Conservation (phyloP, 2,329 filamentous ascomycete genomes). For the Lecanicillium sp. region DNA sequence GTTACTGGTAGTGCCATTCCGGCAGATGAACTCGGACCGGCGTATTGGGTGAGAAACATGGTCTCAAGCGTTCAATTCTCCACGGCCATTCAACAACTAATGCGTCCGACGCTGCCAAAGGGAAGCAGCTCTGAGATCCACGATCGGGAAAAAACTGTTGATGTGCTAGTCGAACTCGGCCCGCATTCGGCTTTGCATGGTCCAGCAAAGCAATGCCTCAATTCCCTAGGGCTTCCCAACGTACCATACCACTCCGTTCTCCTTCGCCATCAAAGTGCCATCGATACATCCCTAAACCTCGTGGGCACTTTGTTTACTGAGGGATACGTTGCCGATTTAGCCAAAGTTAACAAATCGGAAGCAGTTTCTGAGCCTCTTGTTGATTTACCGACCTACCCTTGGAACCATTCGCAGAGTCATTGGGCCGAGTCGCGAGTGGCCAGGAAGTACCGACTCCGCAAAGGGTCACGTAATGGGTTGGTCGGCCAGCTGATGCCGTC, state of each 20-base stretch:
- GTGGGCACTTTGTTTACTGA: conserved; percentile 18
- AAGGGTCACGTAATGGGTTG: conserved; percentile 28
- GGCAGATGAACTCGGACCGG: background rate
- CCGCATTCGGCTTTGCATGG: conserved; percentile 16
- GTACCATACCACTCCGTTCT: background rate
- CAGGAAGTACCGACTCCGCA: conserved; percentile 18
- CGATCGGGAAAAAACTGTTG: background rate
- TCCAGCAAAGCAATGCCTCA: conserved; percentile 1
- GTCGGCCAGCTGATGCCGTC: conserved; percentile 21
- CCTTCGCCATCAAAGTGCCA: conserved; percentile 16
- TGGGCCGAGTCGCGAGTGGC: conserved; percentile 25
- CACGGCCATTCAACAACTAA: background rate
- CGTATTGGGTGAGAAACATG: conserved; percentile 16
- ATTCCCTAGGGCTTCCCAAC: too few species aligned
- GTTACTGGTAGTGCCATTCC: background rate
- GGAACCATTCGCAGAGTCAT: conserved; percentile 26
- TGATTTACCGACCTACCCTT: conserved; percentile 27
- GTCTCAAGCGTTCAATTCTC: conserved; percentile 13
- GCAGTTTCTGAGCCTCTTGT: conserved; percentile 12
- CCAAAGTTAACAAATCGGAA: background rate
- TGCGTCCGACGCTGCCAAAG: too few species aligned
- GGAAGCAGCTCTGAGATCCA: too few species aligned
- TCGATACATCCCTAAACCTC: conserved; percentile 10
- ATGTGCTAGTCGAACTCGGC: conserved; percentile 16
- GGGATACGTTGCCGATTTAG: background rate